Base-by-base conservation (phyloP, 1,284 basidiomycete species). In the Leccinum fuscescens region DNA sequence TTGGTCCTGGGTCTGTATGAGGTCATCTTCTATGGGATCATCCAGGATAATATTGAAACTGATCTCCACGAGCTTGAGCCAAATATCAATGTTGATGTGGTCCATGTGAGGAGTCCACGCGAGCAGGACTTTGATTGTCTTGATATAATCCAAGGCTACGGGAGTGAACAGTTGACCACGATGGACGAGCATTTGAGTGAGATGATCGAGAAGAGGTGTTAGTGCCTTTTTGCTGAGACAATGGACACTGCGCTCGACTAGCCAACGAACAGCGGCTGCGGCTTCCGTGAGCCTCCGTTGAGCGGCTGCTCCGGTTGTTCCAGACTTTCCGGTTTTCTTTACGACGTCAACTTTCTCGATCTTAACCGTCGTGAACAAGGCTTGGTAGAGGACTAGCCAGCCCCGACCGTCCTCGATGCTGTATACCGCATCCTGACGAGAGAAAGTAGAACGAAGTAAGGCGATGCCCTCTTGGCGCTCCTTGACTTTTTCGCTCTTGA, bases 61-160 rank as follows among this genome's bases (percentile, higher is more conserved):
- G 37, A 93, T 74, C 53, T 85, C 82, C 42, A 90, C 82, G 27
- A 93, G 74, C 20, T 76, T 76, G 8, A 86, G 73, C 96, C 96
- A 98, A 46, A 73, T 77, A 0, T 78, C 74, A 14, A 80, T 77
- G 8, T 86, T 85, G 58, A 96, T 72, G 66, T 90, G 86, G 33
- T 95, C 89, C 55, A 95, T 78, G 73, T 98, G 95, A 1, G 92
- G 89, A 2, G 77, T 74, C 70, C 86, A 88, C 55, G 77, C 76
- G 49, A 94, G 77, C 3, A 92, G 71, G 53, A 79, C 79, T 46
- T 85, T 83, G 37, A 96, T 79, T 0, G 90, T 82, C 71, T 96
- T 94, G 61, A 89, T 80, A 71, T 94, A 97, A 71, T 94, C 86
- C 62, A 93, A 75, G 3, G 90, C 86, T 5, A 94, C 81, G 0